phyloP scores from a whole-genome alignment of 208 protist species.

The Lotmaria passim region DNA sequence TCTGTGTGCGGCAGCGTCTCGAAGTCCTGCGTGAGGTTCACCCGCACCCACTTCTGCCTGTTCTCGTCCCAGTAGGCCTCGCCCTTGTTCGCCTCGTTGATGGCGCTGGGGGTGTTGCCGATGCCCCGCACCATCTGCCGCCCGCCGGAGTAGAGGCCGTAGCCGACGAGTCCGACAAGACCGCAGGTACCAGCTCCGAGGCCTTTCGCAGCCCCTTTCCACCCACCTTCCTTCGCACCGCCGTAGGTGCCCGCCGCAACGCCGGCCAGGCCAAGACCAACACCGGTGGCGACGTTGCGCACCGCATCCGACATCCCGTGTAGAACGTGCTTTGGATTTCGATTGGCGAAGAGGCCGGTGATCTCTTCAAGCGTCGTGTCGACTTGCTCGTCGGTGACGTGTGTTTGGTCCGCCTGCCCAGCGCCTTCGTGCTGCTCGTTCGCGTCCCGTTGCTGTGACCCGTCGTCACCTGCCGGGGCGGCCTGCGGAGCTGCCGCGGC shows the following conservation, averaged over 20 bases:
- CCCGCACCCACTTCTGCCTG: constrained; percentile 45
- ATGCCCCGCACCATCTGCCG: constrained; percentile 46
- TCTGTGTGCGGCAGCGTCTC: constrained; percentile 45
- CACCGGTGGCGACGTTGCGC: constrained; percentile 40
- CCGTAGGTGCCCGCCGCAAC: constrained; percentile 38
- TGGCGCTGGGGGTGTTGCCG: constrained; percentile 47
- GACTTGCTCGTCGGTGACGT: neutral
- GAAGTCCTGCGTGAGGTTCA: constrained; percentile 42
- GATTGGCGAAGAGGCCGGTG: constrained; percentile 40
- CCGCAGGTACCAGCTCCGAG: constrained; percentile 39
- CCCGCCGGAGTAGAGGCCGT: constrained; percentile 42
- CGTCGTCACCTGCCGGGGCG: neutral
- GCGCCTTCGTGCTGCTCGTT: neutral
- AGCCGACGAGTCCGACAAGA: constrained; percentile 29
- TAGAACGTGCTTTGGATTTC: constrained; percentile 50
- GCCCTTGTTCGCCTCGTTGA: constrained; percentile 34
- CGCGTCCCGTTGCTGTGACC: neutral
- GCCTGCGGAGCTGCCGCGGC: neutral
- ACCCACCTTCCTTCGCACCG: constrained; percentile 33
- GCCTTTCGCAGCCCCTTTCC: constrained; percentile 36
- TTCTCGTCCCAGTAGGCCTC: constrained; percentile 60
- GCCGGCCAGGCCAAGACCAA: constrained; percentile 38
- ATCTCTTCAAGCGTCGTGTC: constrained; percentile 26
- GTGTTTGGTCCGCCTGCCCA: neutral
- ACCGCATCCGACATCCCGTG: constrained; percentile 39